Conservation (phyloP, 371 early-diverging fungal genomes). For the Lichtheimia corymbifera region DNA sequence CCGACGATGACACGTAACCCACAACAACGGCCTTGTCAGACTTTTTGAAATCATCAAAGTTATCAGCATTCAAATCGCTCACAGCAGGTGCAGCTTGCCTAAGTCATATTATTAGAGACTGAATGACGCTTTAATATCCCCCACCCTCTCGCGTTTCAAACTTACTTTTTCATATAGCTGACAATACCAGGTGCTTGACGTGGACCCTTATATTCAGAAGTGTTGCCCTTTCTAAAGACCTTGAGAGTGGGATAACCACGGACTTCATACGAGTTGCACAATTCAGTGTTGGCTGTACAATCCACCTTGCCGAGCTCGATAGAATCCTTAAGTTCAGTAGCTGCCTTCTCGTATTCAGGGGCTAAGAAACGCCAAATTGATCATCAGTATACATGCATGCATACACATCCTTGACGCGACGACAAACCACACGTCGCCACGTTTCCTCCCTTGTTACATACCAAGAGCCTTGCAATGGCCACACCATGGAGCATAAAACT, state of each 20-base stretch:
- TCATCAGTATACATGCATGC: slow-evolving; percentile 1
- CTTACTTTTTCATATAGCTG: slow-evolving; percentile 88
- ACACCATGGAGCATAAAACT: slow-evolving; percentile 97
- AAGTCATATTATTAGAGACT: not conserved
- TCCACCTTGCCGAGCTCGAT: slow-evolving; percentile 92
- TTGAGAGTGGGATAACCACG: slow-evolving; percentile 95
- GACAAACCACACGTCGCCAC: not conserved
- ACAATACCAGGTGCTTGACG: slow-evolving; percentile 85
- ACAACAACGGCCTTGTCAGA: slow-evolving; percentile 89
- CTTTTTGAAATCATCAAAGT: slow-evolving; percentile 71
- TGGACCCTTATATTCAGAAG: slow-evolving; percentile 78
- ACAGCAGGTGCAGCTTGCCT: slow-evolving; percentile 82
- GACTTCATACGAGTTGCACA: slow-evolving; percentile 81
- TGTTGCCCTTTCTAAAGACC: slow-evolving; percentile 76
- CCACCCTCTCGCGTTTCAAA: slow-evolving; percentile 1
- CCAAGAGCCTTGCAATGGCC: slow-evolving; percentile 90
- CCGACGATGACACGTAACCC: slow-evolving; percentile 68
- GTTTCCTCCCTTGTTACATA: slow-evolving; percentile 21
- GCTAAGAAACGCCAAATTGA: slow-evolving; percentile 42
- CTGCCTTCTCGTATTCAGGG: slow-evolving; percentile 92
- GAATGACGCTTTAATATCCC: not conserved
- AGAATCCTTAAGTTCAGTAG: slow-evolving; percentile 72
- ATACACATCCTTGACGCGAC: not conserved
- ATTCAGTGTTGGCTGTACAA: slow-evolving; percentile 83
- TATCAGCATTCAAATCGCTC: slow-evolving; percentile 62